Conservation (phyloP, 179 eudicot species). For the Silene vulgaris region DNA sequence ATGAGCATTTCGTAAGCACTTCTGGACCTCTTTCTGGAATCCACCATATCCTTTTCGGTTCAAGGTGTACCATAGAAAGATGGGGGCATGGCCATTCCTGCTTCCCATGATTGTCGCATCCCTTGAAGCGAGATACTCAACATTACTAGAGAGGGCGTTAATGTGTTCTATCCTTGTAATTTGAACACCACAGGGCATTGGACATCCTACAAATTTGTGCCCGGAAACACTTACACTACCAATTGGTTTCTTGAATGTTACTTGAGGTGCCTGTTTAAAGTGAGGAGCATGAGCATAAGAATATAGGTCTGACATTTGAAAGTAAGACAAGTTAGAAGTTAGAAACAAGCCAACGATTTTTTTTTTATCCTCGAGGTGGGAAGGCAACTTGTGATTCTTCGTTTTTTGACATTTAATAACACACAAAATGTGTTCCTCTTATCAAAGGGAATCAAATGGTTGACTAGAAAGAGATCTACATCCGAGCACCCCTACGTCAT, state of each 20-base stretch:
- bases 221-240: conserved; percentile 21
- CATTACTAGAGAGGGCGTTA: conserved; percentile 16
- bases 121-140: conserved; percentile 18
- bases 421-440: too few relatives aligned
- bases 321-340: not conserved
- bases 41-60: conserved; percentile 21
- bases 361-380: not conserved
- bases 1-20: conserved; percentile 18
- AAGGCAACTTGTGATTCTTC: not conserved
- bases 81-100: conserved; percentile 20
- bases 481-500: not conserved
- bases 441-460: too few relatives aligned
- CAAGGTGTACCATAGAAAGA: conserved; percentile 22
- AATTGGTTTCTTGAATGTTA: conserved; percentile 20
- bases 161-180: conserved; percentile 20
- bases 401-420: not conserved
- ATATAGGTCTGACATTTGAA: not conserved
- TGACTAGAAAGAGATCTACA: not conserved
- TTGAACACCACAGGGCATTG: conserved; percentile 21
- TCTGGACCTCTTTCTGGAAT: conserved; percentile 20
- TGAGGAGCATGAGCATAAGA: not conserved
- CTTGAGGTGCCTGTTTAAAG: conserved; percentile 21
- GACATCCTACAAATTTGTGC: conserved; percentile 22
- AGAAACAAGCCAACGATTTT: not conserved
- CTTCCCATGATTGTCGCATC: conserved; percentile 23